Percentiles rank a stretch among this genome's conserved stretches.
These are phyloP conservation scores for Tephrocybe sp. DNA, from an alignment of 768 basidiomycete genomes.

Conservation along the genomic window DNA sequence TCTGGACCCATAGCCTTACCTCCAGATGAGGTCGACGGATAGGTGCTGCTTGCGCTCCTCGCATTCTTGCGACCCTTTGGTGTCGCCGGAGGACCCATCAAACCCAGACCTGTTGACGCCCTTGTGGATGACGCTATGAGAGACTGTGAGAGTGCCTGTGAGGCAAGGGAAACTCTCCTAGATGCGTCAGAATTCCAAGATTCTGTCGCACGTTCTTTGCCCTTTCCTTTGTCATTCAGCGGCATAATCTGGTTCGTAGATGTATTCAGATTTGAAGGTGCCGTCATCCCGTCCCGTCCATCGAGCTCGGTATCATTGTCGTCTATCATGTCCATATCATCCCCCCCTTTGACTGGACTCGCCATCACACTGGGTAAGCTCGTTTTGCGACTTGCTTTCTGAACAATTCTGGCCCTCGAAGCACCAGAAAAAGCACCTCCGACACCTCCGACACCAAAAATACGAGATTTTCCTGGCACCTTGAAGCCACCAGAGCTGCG, in stretches of 20 bases:
- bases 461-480: constrained; percentile 11
- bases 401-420: constrained; percentile 26
- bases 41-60: constrained; percentile 41
- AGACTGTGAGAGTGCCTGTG: constrained; percentile 63
- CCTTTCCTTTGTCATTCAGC: constrained; percentile 29
- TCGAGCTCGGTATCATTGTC: too few species aligned
- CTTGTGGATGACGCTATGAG: constrained; percentile 49
- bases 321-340: constrained; percentile 7
- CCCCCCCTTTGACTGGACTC: constrained; percentile 48
- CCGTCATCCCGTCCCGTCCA: constrained; percentile 19
- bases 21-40: constrained; percentile 19
- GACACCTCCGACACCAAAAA: constrained; percentile 21
- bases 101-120: constrained; percentile 17
- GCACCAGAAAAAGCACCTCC: constrained; percentile 19
- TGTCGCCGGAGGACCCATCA: constrained; percentile 51
- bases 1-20: constrained; percentile 2
- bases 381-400: constrained; percentile 47
- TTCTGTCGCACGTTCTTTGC: constrained; percentile 26
- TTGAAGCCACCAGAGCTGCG: constrained; percentile 16
- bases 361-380: constrained; percentile 46
- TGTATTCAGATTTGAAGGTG: constrained; percentile 7
- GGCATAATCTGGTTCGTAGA: not conserved
- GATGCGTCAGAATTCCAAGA: constrained; percentile 39
- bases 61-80: constrained; percentile 34
- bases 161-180: constrained; percentile 57